Conservation (phyloP, 129 eudicot species). For the Daucus carota region DNA sequence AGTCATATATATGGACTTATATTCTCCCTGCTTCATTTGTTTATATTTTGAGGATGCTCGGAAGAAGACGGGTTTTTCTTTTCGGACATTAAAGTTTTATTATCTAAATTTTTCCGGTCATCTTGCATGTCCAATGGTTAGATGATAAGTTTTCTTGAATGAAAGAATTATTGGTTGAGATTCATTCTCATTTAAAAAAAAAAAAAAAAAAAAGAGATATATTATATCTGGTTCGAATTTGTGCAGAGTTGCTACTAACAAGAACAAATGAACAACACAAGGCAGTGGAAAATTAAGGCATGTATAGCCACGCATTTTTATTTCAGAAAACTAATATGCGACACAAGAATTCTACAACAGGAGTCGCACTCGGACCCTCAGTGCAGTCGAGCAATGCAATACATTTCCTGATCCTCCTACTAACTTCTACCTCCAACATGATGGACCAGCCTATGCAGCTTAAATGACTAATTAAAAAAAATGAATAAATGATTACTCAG, state of each 20-base stretch:
- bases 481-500: slow-evolving; percentile 13
- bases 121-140: too few relatives aligned
- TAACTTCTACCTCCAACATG: background rate
- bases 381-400: background rate
- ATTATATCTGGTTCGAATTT: too few relatives aligned
- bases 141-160: too few relatives aligned
- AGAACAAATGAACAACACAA: background rate
- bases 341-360: background rate
- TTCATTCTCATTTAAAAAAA: too few relatives aligned
- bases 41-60: too few relatives aligned
- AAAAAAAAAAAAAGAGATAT: too few relatives aligned
- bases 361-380: background rate
- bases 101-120: too few relatives aligned
- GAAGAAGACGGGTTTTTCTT: too few relatives aligned
- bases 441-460: background rate
- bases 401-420: background rate
- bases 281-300: background rate
- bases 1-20: too few relatives aligned
- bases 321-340: background rate
- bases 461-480: background rate
- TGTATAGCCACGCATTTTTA: background rate
- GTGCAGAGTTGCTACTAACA: background rate
- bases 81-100: too few relatives aligned
- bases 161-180: too few relatives aligned
- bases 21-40: too few relatives aligned